A percentile compares a stretch with the other conserved stretches of the same genome.
Conservation (phyloP, 768 basidiomycete species). For the Erythrobasidium yunnanense region DNA sequence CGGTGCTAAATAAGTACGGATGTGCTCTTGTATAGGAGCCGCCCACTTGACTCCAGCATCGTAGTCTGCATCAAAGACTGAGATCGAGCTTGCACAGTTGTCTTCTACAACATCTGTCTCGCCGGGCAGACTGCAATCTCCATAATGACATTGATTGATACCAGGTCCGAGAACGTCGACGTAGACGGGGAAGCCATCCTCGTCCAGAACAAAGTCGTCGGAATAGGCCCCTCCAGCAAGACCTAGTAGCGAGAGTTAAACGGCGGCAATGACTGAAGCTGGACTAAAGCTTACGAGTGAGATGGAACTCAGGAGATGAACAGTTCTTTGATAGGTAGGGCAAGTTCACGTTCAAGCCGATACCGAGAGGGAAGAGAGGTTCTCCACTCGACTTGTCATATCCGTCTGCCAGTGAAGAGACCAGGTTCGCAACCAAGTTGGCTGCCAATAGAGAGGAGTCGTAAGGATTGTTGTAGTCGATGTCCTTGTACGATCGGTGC, state of each 20-base stretch:
- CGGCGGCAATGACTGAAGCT: no score
- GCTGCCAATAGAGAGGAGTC: slow-evolving; percentile 13
- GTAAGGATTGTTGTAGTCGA: slow-evolving; percentile 5
- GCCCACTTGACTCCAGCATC: slow-evolving; percentile 10
- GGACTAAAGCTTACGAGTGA: slow-evolving; percentile 1
- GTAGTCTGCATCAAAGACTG: slow-evolving; percentile 20
- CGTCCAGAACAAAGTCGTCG: slow-evolving; percentile 11
- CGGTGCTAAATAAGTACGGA: slow-evolving; percentile 24
- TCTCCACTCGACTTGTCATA: background rate
- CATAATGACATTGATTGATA: slow-evolving; percentile 6
- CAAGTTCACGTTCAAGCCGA: slow-evolving; percentile 27
- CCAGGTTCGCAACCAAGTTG: slow-evolving; percentile 14
- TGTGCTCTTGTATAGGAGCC: slow-evolving; percentile 19
- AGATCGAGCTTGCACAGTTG: slow-evolving; percentile 5
- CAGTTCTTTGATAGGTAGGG: slow-evolving; percentile 20
- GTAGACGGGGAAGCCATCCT: slow-evolving; percentile 23
- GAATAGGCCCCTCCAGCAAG: slow-evolving; percentile 23
- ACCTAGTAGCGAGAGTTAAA: no score
- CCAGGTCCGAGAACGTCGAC: slow-evolving; percentile 5
- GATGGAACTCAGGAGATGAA: slow-evolving; percentile 2
- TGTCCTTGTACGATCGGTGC: slow-evolving; percentile 7
- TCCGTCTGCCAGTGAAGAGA: slow-evolving; percentile 18
- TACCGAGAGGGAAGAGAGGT: slow-evolving; percentile 8
- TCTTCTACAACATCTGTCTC: slow-evolving; percentile 17
- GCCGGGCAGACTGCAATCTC: slow-evolving; percentile 24